Conservation (phyloP, 2,329 filamentous ascomycete species). For the Pseudodiploospora longispora region DNA sequence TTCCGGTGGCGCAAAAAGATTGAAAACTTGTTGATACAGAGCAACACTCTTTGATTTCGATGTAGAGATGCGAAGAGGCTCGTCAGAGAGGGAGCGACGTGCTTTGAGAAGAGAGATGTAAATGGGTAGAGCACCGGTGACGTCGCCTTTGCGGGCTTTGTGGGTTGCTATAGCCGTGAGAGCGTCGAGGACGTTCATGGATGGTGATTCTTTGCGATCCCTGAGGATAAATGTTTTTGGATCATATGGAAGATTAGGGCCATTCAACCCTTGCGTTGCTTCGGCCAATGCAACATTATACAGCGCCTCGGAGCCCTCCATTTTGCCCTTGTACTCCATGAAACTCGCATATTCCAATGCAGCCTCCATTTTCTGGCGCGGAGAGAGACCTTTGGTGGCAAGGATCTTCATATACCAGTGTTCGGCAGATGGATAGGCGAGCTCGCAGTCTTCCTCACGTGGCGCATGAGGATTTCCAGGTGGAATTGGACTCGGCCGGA, state of each 20-base stretch:
- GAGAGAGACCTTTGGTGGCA: constrained; percentile 69
- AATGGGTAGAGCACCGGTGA: constrained; percentile 67
- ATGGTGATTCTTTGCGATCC: constrained; percentile 48
- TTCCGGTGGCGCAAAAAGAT: constrained; percentile 36
- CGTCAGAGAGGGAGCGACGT: constrained; percentile 50
- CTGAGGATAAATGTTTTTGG: constrained; percentile 55
- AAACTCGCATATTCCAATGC: constrained; percentile 78
- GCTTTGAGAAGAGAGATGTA: constrained; percentile 79
- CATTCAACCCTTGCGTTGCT: constrained; percentile 49
- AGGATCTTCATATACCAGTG: constrained; percentile 75
- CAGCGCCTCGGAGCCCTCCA: constrained; percentile 60
- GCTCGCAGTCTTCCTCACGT: constrained; percentile 65
- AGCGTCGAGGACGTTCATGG: constrained; percentile 65
- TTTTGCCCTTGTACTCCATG: constrained; percentile 66
- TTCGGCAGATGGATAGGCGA: constrained; percentile 63
- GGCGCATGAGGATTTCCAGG: constrained; percentile 55
- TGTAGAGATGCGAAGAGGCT: constrained; percentile 17
- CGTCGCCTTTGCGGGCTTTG: constrained; percentile 60
- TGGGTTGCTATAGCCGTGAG: constrained; percentile 74
- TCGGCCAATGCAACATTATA: constrained; percentile 71
- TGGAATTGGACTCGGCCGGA: constrained; percentile 64
- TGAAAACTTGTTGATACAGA: constrained; percentile 14
- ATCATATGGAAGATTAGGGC: constrained; percentile 41
- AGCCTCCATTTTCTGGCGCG: constrained; percentile 72
- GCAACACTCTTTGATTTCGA: constrained; percentile 7